Percentiles rank a stretch among this genome's conserved stretches.
phyloP scores from a whole-genome alignment of 2,329 filamentous ascomycete genomes.

The Pseudogymnoascus sp. region DNA sequence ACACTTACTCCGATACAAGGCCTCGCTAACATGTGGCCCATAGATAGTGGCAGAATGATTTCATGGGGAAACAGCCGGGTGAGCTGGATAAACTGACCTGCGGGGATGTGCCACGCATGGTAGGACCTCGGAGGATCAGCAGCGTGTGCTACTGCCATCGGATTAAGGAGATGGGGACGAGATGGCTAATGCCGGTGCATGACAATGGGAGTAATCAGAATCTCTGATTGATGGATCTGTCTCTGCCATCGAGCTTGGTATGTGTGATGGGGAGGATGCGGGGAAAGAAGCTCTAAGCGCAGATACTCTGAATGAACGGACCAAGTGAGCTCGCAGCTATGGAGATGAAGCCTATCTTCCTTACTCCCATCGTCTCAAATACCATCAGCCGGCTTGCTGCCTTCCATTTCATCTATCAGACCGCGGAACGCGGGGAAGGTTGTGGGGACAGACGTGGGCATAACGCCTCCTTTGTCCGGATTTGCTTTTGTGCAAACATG shows the following conservation, averaged over 20 bases:
- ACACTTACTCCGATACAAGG: neutral
- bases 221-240: neutral
- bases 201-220: neutral
- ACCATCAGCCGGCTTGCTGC: neutral
- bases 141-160: neutral
- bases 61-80: neutral
- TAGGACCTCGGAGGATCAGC: neutral
- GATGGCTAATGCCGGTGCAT: neutral
- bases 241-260: neutral
- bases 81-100: neutral
- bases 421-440: neutral
- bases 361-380: neutral
- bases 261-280: neutral
- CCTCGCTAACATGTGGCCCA: neutral
- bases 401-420: neutral
- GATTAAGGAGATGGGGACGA: neutral
- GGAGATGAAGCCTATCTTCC: neutral
- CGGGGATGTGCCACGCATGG: neutral
- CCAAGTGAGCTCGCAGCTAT: neutral
- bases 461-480: neutral
- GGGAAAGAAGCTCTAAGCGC: neutral
- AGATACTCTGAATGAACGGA: neutral
- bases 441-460: neutral
- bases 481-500: neutral
- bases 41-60: neutral